Evolutionary conservation across 768 basidiomycete species (phyloP), one percentile per base, ranked within the genome.

Genomic region (Tulasnella sp.): DNA sequence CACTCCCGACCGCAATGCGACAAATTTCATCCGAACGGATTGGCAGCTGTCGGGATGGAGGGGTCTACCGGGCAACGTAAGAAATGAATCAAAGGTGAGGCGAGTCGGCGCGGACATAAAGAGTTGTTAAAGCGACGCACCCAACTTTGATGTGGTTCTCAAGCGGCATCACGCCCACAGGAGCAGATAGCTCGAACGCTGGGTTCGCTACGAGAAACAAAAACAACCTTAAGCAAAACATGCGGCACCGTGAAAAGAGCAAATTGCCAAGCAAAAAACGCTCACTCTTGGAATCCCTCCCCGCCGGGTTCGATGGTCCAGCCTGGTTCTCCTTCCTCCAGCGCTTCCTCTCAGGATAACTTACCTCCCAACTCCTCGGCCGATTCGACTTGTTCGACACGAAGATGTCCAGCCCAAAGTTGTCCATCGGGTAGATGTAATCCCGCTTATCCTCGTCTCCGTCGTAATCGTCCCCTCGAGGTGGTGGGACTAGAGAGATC

Each of bases 391-490:
- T 92, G 82, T 96, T 96, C 82, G 92, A 95, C 77, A 96, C 93
- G 82, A 96, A 96, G 3, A 96, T 92, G 80, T 96, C 94, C 82
- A 96, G 85, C 75, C 91, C 92, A 84, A 96, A 96, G 74, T 88
- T 86, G 82, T 94, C 91, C 38, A 92, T 86, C 24, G 93, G 93
- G 81, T 90, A 92, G 83, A 96, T 91, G 85, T 87, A 77, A 1
- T 90, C 80, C 85, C 88, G 44, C 84, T 84, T 62, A 40, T 76
- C 80, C 14, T 42, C 80, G 52, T 77, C 56, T 21, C 34, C 39
- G 76, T 38, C 58, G 52, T 58, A 36, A 21, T 27, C 52, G 56
- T 62, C 58, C 31, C 24, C 58, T 34, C 31, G n/a, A 2, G 36
- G 36, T 1, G 83, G 79, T 14, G 84, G 84, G 31, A 87, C 83